Percentiles rank a stretch among this genome's conserved stretches.
These are phyloP conservation scores for Solanum bulbocastanum DNA, from an alignment of 257 asterid species.

Conservation along the genomic window DNA sequence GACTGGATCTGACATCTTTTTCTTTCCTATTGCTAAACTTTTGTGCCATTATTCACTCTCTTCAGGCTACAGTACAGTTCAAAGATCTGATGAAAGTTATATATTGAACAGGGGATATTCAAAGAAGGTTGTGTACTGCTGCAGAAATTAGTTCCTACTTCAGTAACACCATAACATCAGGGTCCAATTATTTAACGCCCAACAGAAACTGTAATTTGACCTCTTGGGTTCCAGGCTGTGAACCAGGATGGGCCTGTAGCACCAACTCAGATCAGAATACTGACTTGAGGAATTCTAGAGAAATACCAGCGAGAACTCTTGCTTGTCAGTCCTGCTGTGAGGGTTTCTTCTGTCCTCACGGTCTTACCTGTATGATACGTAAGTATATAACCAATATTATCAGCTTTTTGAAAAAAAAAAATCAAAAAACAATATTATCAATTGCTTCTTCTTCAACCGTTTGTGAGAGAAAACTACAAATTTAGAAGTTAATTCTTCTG, in stretches of 20 bases:
- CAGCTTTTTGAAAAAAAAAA: not conserved
- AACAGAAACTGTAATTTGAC: constrained; percentile 79
- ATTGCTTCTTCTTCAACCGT: not conserved
- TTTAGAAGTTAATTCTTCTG: not conserved
- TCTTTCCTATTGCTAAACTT: not conserved
- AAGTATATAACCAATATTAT: constrained; percentile 16
- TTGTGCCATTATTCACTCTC: not conserved
- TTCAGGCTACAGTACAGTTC: not conserved
- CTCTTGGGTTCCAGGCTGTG: constrained; percentile 84
- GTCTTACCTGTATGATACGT: constrained; percentile 99
- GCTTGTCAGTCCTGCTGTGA: constrained; percentile 74
- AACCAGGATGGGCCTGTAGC: constrained; percentile 95
- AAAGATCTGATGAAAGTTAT: not conserved
- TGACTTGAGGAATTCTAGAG: constrained; percentile 45
- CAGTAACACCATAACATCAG: constrained; percentile 25
- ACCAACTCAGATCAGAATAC: constrained; percentile 29
- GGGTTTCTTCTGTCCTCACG: constrained; percentile 96
- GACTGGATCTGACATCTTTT: not conserved
- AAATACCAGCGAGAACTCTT: constrained; percentile 40
- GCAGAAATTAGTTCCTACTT: constrained; percentile 67
- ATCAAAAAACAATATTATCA: not conserved
- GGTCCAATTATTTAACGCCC: constrained; percentile 46
- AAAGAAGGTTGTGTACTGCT: constrained; percentile 71
- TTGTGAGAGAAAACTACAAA: not conserved
- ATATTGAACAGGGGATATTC: constrained; percentile 38